Percentiles rank a stretch among this genome's conserved stretches.
Evolutionary conservation across 75 land plant species (phyloP).

Genomic region (Cryptomeria japonica): DNA sequence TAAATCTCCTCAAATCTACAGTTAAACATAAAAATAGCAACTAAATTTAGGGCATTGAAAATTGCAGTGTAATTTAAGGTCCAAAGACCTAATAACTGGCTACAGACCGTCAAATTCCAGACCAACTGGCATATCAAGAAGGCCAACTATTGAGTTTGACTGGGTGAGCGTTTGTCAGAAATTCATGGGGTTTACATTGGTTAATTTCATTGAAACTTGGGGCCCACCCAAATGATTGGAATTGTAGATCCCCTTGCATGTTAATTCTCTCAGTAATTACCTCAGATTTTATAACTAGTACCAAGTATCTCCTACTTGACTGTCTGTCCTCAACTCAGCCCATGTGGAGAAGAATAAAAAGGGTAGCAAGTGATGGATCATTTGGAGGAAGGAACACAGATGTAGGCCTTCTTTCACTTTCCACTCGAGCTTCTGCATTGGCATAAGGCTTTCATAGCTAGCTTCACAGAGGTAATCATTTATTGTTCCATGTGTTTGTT

Average conservation of each 20-base stretch:
- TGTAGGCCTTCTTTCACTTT: background rate
- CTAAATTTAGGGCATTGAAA: no score
- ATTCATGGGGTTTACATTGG: no score
- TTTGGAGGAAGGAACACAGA: background rate
- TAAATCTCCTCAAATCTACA: no score
- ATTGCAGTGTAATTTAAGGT: no score
- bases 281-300: no score
- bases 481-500: background rate
- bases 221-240: background rate
- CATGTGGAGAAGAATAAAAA: background rate
- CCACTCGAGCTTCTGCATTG: background rate
- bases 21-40: no score
- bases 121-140: no score
- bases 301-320: background rate
- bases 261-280: background rate
- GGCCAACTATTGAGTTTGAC: no score
- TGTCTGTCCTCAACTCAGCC: background rate
- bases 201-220: background rate
- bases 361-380: background rate
- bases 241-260: background rate
- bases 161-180: background rate
- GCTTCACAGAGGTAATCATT: background rate
- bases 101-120: no score
- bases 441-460: background rate
- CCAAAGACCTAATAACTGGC: no score